These are phyloP conservation scores for Neofusicoccum ribis DNA, from an alignment of 2,329 filamentous ascomycete species.

Conservation along the genomic window DNA sequence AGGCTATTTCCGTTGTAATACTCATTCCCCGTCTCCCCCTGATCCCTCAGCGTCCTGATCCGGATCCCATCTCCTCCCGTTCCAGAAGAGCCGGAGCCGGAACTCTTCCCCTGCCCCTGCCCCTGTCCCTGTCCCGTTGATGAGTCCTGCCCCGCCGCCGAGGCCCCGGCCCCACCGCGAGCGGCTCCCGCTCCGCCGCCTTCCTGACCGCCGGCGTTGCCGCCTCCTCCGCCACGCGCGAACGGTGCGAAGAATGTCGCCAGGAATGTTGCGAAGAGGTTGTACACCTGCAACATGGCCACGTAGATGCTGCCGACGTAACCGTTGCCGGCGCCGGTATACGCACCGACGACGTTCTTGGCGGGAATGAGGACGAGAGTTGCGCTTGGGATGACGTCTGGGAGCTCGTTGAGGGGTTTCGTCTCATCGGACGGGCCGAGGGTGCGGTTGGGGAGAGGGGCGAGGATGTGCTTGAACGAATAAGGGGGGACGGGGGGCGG, in stretches of 20 bases:
- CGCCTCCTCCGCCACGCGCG: not conserved
- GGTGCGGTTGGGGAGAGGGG: conserved; percentile 72
- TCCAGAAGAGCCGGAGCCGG: no score
- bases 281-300: conserved; percentile 1
- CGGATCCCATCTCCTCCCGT: conserved; percentile 29
- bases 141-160: no score
- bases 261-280: conserved; percentile 10
- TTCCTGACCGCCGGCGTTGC: not conserved
- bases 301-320: conserved; percentile 20
- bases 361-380: conserved; percentile 81
- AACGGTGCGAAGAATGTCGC: conserved; percentile 19
- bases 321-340: conserved; percentile 40
- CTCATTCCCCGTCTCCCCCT: conserved; percentile 51
- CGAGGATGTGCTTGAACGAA: conserved; percentile 79
- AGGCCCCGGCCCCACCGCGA: not conserved
- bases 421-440: conserved; percentile 76
- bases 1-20: conserved; percentile 91
- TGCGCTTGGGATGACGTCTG: conserved; percentile 71
- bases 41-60: conserved; percentile 50
- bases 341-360: conserved; percentile 60
- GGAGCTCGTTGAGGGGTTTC: conserved; percentile 64
- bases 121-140: conserved; percentile 29
- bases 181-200: not conserved
- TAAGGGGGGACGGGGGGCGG: conserved; percentile 57
- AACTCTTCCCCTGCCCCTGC: conserved; percentile 15